These are phyloP conservation scores for Aspergillus sp. DNA, from an alignment of 2,329 filamentous ascomycete species.

Conservation along the genomic window DNA sequence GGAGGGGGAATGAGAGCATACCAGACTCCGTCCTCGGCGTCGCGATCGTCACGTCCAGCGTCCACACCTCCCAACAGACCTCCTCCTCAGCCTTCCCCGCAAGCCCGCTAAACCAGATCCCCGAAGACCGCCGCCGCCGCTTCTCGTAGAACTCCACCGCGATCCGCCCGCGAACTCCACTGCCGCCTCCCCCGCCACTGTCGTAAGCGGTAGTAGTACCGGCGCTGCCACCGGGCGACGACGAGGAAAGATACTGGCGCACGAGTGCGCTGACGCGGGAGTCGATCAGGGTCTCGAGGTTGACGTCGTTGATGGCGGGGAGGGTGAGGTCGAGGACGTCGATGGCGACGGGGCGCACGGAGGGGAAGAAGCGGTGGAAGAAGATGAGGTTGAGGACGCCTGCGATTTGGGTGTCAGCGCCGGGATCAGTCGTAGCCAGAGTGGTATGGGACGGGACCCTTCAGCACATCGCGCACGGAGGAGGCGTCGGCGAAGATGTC, in stretches of 20 bases:
- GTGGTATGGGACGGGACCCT: conserved; percentile 50
- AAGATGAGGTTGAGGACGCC: conserved; percentile 95
- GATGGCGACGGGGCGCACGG: conserved; percentile 69
- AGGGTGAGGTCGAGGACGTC: conserved; percentile 86
- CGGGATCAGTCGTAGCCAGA: not conserved
- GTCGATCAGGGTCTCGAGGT: conserved; percentile 89
- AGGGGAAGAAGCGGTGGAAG: conserved; percentile 95
- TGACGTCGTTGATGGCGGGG: conserved; percentile 78
- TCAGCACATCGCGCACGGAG: conserved; percentile 84
- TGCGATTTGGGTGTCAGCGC: conserved; percentile 27
- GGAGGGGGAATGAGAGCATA: conserved; percentile 35
- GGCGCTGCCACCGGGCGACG: conserved; percentile 37
- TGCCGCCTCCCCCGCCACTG: conserved; percentile 28
- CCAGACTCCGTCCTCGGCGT: conserved; percentile 81
- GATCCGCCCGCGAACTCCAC: conserved; percentile 65
- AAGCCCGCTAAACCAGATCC: conserved; percentile 53
- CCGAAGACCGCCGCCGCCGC: conserved; percentile 69
- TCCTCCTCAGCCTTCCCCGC: conserved; percentile 59
- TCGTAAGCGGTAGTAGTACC: conserved; percentile 25
- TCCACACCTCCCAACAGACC: conserved; percentile 96
- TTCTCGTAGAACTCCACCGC: conserved; percentile 93
- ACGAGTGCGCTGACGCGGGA: conserved; percentile 71
- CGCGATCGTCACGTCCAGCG: conserved; percentile 83
- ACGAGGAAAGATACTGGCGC: conserved; percentile 60
- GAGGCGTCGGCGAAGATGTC: conserved; percentile 87